These are phyloP conservation scores for Terfezia boudieri DNA, from an alignment of 495 filamentous ascomycete species.

Conservation along the genomic window DNA sequence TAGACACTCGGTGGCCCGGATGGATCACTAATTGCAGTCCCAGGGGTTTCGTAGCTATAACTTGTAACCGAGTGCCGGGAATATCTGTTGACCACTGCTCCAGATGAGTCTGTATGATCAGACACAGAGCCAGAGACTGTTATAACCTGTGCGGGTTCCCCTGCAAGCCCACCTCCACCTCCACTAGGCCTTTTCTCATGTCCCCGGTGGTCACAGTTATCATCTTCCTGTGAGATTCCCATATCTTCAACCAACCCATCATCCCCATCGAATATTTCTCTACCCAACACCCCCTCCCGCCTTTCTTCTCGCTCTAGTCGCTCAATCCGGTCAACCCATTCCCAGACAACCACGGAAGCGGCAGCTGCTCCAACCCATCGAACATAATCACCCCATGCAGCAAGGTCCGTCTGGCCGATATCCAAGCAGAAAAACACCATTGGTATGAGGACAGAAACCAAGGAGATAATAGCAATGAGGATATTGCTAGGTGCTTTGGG, in stretches of 20 bases:
- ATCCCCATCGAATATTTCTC: conserved; percentile 91
- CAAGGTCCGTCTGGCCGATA: conserved; percentile 65
- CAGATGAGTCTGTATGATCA: no score
- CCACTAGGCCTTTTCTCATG: conserved; percentile 21
- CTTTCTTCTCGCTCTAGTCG: conserved; percentile 86
- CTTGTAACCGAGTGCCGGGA: no score
- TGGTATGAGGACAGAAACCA: conserved; percentile 63
- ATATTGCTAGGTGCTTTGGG: conserved; percentile 42
- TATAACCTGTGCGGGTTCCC: neutral
- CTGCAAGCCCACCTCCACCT: conserved; percentile 24
- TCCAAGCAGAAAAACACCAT: conserved; percentile 93
- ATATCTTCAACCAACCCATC: conserved; percentile 33
- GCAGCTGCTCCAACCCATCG: conserved; percentile 93
- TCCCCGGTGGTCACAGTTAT: neutral
- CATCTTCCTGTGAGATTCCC: neutral
- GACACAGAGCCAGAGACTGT: no score
- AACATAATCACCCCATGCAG: conserved; percentile 93
- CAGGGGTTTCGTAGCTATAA: no score
- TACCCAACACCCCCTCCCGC: conserved; percentile 81
- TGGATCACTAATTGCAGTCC: no score
- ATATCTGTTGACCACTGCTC: no score
- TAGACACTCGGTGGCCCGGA: no score
- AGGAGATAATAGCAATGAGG: conserved; percentile 57
- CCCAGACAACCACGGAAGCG: conserved; percentile 94
- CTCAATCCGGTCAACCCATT: conserved; percentile 98